Conservation (phyloP, 169 alveolate species). For the Plasmodium adleri region DNA sequence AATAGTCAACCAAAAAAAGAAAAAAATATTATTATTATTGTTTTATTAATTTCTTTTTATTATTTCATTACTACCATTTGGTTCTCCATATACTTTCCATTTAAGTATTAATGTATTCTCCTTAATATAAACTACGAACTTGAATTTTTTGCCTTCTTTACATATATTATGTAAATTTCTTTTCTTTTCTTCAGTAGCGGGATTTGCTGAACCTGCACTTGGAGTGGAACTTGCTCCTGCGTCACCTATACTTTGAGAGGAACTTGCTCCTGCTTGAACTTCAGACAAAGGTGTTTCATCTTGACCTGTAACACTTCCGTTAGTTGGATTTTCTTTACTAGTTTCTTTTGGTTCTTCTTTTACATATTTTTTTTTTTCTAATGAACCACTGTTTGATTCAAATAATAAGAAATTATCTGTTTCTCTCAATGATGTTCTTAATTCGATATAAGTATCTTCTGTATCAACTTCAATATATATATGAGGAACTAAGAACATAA, state of each 20-base stretch:
- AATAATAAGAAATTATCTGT: not conserved
- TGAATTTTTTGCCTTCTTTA: not conserved
- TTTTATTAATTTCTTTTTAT: not conserved
- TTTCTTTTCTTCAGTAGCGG: not conserved
- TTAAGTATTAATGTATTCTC: slow-evolving; percentile 13
- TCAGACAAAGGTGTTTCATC: too few relatives aligned
- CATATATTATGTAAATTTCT: not conserved
- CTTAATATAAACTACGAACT: not conserved
- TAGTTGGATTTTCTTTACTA: too few relatives aligned
- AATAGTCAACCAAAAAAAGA: too few relatives aligned
- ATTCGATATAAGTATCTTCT: not conserved
- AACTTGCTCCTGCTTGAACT: too few relatives aligned
- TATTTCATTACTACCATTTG: not conserved
- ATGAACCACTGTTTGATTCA: too few relatives aligned
- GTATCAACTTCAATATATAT: slow-evolving; percentile 10
- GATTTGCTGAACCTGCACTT: too few relatives aligned
- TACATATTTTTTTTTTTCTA: too few relatives aligned
- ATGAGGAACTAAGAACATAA: slow-evolving; percentile 1
- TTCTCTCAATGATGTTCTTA: not conserved
- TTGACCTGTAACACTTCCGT: too few relatives aligned
- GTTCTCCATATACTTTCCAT: slow-evolving; percentile 8
- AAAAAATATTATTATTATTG: not conserved
- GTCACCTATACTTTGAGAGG: too few relatives aligned
- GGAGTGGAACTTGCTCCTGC: too few relatives aligned
- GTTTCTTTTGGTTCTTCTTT: too few relatives aligned